Evolutionary conservation across 1,284 basidiomycete genomes (phyloP).

Genomic region (Sanghuangporus baumii): DNA sequence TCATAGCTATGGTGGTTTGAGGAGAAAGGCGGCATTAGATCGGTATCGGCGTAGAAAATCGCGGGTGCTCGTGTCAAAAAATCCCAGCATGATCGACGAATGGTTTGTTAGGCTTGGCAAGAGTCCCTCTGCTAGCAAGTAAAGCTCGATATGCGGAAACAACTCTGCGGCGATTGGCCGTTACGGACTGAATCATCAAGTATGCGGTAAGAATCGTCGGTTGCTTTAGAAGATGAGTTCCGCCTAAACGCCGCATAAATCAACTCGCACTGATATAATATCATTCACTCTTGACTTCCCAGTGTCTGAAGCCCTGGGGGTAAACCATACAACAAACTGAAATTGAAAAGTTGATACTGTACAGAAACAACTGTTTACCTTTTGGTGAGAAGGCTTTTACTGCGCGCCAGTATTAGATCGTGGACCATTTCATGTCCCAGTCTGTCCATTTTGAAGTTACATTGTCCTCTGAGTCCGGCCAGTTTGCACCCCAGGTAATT

Average conservation of each 20-base stretch:
- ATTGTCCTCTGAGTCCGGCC: neutral
- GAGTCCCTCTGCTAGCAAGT: neutral
- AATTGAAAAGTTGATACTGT: neutral
- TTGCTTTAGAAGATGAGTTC: neutral
- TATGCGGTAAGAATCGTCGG: neutral
- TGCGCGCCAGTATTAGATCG: neutral
- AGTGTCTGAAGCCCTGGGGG: neutral
- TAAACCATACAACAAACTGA: neutral
- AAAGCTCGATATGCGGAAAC: neutral
- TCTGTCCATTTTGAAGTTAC: neutral
- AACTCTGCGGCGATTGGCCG: neutral
- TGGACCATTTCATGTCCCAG: conserved; percentile 3
- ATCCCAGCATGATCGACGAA: neutral
- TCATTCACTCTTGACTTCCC: neutral
- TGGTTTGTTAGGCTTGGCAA: neutral
- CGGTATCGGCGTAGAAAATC: neutral
- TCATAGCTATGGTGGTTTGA: neutral
- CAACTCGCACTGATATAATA: neutral
- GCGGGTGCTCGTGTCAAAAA: neutral
- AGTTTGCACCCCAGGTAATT: conserved; percentile 65
- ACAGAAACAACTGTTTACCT: neutral
- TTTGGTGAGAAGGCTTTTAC: neutral
- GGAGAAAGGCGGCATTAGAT: neutral
- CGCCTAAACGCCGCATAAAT: neutral
- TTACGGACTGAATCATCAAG: neutral